A percentile compares a stretch with the other conserved stretches of the same genome.
Conservation (phyloP, 129 eudicot species). For the Pittosporum tobira region DNA sequence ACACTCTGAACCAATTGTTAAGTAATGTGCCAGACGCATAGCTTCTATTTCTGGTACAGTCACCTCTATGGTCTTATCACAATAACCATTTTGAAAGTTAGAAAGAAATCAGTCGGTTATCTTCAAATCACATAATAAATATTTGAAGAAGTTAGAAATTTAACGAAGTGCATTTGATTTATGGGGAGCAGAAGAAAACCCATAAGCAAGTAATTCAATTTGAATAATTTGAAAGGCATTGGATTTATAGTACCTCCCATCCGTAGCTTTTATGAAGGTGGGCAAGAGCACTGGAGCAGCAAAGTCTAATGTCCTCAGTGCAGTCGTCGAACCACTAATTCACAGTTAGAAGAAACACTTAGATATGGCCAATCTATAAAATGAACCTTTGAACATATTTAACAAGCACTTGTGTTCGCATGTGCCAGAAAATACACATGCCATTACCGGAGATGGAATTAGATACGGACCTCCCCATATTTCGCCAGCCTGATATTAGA, state of each 20-base stretch:
- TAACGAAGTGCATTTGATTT: no score
- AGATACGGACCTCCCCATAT: constrained; percentile 63
- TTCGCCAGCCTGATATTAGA: constrained; percentile 59
- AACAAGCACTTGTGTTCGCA: not conserved
- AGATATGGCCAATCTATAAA: constrained; percentile 1
- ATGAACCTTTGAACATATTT: not conserved
- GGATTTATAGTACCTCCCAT: constrained; percentile 66
- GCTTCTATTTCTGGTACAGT: constrained; percentile 79
- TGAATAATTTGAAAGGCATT: not conserved
- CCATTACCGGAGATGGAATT: not conserved
- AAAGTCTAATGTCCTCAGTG: constrained; percentile 53
- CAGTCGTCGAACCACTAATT: constrained; percentile 93
- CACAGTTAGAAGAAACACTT: constrained; percentile 6
- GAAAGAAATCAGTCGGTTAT: not conserved
- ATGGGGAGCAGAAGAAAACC: no score
- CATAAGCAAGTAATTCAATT: no score
- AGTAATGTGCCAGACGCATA: constrained; percentile 93
- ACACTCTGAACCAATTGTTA: constrained; percentile 90
- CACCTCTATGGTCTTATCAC: constrained; percentile 50
- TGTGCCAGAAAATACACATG: not conserved
- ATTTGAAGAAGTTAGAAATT: no score
- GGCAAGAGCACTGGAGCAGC: constrained; percentile 55
- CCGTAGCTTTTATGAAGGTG: constrained; percentile 54
- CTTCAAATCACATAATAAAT: no score
- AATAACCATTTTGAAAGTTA: not conserved